A percentile compares a stretch with the other conserved stretches of the same genome.
Conservation (phyloP, 73 alveolate genomes). For the Tetrahymena thermophila region DNA sequence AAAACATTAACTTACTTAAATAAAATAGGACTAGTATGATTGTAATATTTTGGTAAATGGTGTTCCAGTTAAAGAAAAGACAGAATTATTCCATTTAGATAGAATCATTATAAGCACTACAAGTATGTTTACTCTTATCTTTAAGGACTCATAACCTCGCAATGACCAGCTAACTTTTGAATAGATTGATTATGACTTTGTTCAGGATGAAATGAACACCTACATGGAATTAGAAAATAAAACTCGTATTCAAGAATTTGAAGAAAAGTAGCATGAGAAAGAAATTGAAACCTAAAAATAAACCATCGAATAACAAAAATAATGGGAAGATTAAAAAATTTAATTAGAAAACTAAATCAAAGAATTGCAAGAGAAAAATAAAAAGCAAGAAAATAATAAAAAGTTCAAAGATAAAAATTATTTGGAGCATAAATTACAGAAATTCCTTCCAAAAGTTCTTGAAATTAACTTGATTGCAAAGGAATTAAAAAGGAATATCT, state of each 20-base stretch:
- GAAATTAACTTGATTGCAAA: slow-evolving; percentile 64
- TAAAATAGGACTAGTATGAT: slow-evolving; percentile 1
- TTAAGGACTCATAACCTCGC: neutral
- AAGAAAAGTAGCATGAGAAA: slow-evolving; percentile 19
- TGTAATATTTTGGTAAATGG: slow-evolving; percentile 48
- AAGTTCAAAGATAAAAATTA: slow-evolving; percentile 35
- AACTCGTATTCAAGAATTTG: slow-evolving; percentile 6
- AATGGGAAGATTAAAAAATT: slow-evolving; percentile 6
- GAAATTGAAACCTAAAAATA: slow-evolving; percentile 29
- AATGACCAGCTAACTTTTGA: neutral
- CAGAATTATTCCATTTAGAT: slow-evolving; percentile 47
- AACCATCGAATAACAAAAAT: slow-evolving; percentile 21
- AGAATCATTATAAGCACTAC: slow-evolving; percentile 61
- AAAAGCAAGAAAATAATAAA: slow-evolving; percentile 8
- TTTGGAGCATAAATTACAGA: slow-evolving; percentile 25
- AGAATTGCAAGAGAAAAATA: slow-evolving; percentile 9
- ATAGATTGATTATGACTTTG: slow-evolving; percentile 26
- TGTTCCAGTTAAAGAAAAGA: neutral
- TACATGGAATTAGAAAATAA: slow-evolving; percentile 13
- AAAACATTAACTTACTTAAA: neutral
- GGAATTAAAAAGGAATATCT: slow-evolving; percentile 56
- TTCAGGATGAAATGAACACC: slow-evolving; percentile 25
- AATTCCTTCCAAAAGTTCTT: slow-evolving; percentile 50
- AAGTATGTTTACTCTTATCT: slow-evolving; percentile 46
- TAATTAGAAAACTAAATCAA: slow-evolving; percentile 7